Percentiles rank a stretch among this genome's conserved stretches.
These are phyloP conservation scores for Chaetomiaceae sp. DNA, from an alignment of 2,329 filamentous ascomycete species.

Conservation along the genomic window DNA sequence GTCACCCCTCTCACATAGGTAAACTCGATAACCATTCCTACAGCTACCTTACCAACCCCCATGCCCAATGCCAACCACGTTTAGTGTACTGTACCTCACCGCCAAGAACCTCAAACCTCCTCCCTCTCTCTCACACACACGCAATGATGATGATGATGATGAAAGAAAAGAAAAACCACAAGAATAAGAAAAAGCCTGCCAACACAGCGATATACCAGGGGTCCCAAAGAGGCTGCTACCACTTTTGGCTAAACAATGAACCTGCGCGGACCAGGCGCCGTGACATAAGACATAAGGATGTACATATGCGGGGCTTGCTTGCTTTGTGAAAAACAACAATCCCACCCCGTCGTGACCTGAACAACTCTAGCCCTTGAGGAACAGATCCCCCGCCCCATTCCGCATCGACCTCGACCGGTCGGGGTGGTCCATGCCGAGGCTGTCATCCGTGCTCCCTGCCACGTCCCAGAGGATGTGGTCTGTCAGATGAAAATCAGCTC, in stretches of 20 bases:
- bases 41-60: background rate
- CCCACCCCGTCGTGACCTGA: background rate
- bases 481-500: conserved; percentile 34
- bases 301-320: conserved; percentile 2
- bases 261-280: background rate
- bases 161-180: background rate
- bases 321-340: background rate
- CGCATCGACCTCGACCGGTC: conserved; percentile 56
- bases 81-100: background rate
- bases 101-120: background rate
- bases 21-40: background rate
- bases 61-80: background rate
- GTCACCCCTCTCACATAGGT: background rate
- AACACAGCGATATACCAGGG: background rate
- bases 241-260: conserved; percentile 4
- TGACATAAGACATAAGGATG: background rate
- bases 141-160: background rate
- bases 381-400: conserved; percentile 60
- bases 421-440: conserved; percentile 61
- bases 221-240: background rate
- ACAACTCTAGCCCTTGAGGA: conserved; percentile 41
- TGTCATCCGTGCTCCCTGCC: conserved; percentile 52
- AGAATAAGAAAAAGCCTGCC: background rate
- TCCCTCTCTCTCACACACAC: background rate
- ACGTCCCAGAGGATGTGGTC: conserved; percentile 56